Evolutionary conservation across 306 rosid genomes (phyloP).

Genomic region (Erythrophleum fordii): DNA sequence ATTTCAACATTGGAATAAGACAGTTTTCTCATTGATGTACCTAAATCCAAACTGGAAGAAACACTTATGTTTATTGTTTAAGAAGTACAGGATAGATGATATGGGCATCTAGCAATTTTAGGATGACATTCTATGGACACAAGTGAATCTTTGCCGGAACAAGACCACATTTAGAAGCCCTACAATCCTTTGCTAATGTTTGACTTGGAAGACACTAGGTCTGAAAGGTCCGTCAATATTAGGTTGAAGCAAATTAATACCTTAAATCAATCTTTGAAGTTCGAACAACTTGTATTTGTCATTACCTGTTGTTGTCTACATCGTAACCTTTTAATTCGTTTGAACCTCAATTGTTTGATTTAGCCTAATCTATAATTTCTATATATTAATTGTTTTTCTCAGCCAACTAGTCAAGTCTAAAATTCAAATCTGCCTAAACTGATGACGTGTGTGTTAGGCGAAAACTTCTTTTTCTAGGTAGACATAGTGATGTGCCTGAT

Average conservation of each 20-base stretch:
- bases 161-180: conserved; percentile 8
- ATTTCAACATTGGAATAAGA: not conserved
- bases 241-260: not conserved
- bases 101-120: conserved; percentile 1
- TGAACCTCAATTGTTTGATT: not conserved
- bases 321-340: conserved; percentile 7
- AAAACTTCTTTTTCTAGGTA: not conserved
- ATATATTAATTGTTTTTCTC: conserved; percentile 15
- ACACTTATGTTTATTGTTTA: not conserved
- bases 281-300: not conserved
- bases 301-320: not conserved
- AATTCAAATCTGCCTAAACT: conserved; percentile 12
- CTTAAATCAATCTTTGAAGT: not conserved
- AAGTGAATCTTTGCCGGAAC: conserved; percentile 6
- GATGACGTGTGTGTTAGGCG: not conserved
- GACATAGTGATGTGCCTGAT: not conserved
- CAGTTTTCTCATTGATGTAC: not conserved
- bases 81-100: conserved; percentile 3
- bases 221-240: conserved; percentile 1
- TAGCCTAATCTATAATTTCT: not conserved
- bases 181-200: conserved; percentile 31
- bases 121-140: conserved; percentile 8
- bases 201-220: conserved; percentile 5
- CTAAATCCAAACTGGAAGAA: not conserved
- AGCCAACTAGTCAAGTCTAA: conserved; percentile 17